Conservation (phyloP, 2,329 filamentous ascomycete genomes). For the Septoria linicola region DNA sequence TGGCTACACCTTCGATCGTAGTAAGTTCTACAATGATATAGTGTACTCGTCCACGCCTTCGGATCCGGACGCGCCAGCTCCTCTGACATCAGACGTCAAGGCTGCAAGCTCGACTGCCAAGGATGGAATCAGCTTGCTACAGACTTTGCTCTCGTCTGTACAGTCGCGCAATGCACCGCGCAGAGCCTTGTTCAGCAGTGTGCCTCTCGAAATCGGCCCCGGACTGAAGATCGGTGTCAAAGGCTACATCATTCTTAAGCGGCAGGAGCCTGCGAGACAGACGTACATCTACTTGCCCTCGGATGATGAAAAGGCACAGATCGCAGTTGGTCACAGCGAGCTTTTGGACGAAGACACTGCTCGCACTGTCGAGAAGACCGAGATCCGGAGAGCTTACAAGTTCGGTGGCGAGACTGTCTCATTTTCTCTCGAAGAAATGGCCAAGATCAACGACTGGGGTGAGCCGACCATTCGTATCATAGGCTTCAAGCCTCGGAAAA, state of each 20-base stretch:
- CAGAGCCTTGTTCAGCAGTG: conserved; percentile 77
- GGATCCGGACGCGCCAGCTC: conserved; percentile 65
- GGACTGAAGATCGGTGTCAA: conserved; percentile 85
- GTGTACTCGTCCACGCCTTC: conserved; percentile 74
- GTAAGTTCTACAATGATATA: conserved; percentile 93
- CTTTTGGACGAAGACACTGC: conserved; percentile 76
- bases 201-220: conserved; percentile 85
- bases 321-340: conserved; percentile 71
- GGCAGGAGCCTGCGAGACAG: conserved; percentile 74
- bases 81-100: conserved; percentile 55
- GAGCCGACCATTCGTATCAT: conserved; percentile 81
- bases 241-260: conserved; percentile 85
- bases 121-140: conserved; percentile 75
- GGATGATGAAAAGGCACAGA: conserved; percentile 78
- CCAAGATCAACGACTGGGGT: conserved; percentile 74
- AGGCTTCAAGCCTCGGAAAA: conserved; percentile 81
- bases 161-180: conserved; percentile 87
- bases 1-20: conserved; percentile 68
- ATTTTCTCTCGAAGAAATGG: conserved; percentile 82
- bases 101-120: conserved; percentile 60
- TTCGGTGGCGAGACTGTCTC: conserved; percentile 88
- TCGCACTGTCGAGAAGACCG: conserved; percentile 71
- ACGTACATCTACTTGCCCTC: conserved; percentile 75
- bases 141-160: conserved; percentile 79
- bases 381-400: conserved; percentile 90